phyloP scores from a whole-genome alignment of 2,329 filamentous ascomycete genomes.

The Tolypocladium pustulatum region DNA sequence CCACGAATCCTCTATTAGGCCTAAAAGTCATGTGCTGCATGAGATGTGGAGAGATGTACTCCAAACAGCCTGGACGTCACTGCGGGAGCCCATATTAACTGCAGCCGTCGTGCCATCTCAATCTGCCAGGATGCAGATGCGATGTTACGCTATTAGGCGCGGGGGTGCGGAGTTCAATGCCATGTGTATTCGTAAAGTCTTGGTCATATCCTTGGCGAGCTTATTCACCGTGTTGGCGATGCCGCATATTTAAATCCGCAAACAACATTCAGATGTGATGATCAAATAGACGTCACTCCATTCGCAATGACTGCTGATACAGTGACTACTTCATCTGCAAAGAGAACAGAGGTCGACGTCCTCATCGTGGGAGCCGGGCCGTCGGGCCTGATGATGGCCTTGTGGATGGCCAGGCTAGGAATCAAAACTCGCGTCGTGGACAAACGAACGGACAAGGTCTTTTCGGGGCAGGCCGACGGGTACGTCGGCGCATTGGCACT shows the following conservation, averaged over 20 bases:
- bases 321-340: background rate
- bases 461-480: conserved; percentile 30
- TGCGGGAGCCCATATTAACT: background rate
- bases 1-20: background rate
- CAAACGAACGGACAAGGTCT: conserved; percentile 28
- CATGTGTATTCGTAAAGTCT: background rate
- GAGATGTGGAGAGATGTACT: background rate
- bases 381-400: conserved; percentile 30
- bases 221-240: background rate
- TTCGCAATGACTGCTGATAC: background rate
- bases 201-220: background rate
- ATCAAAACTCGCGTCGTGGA: conserved; percentile 33
- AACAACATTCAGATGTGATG: background rate
- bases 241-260: background rate
- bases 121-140: background rate
- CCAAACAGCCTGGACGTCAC: background rate
- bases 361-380: conserved; percentile 31
- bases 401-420: conserved; percentile 30
- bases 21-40: background rate
- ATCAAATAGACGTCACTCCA: background rate
- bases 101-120: background rate
- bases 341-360: conserved; percentile 17
- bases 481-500: conserved; percentile 5
- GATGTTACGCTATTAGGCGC: background rate
- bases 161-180: background rate